Evolutionary conservation across 371 early-diverging fungal genomes (phyloP).

Genomic region (Actinomortierella ambigua): DNA sequence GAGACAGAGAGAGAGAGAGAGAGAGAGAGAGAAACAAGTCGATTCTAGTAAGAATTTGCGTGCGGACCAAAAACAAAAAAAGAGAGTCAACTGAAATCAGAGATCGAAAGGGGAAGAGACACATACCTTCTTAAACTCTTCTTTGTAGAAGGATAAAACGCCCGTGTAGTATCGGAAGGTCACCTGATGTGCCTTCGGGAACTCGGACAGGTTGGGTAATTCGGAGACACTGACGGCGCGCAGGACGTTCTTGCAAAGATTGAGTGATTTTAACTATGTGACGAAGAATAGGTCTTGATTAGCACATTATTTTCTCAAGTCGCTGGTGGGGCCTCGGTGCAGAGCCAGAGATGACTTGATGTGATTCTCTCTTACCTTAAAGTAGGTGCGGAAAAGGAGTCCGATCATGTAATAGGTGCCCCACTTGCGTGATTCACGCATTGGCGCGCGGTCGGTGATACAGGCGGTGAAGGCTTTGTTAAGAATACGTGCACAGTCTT

Average conservation of each 20-base stretch:
- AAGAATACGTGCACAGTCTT: conserved; percentile 84
- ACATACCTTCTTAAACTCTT: conserved; percentile 69
- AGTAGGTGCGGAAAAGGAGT: conserved; percentile 83
- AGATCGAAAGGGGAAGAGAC: too few species aligned
- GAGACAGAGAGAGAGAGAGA: background rate
- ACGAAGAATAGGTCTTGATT: background rate
- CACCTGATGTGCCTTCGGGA: conserved; percentile 85
- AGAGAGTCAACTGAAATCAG: too few species aligned
- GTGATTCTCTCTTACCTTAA: too few species aligned
- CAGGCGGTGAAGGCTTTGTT: conserved; percentile 88
- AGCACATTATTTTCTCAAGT: background rate
- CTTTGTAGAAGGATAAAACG: conserved; percentile 80
- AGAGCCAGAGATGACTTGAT: too few species aligned
- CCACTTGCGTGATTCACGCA: conserved; percentile 79
- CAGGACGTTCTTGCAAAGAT: conserved; percentile 84
- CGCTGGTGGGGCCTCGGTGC: too few species aligned
- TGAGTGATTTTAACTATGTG: conserved; percentile 71
- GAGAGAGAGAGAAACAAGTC: background rate
- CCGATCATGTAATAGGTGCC: conserved; percentile 88
- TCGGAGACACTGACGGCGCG: conserved; percentile 75
- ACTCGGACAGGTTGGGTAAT: conserved; percentile 73
- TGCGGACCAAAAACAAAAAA: too few species aligned
- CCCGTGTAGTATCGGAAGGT: conserved; percentile 87
- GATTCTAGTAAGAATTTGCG: background rate
- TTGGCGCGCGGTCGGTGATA: conserved; percentile 75